Evolutionary conservation across 768 basidiomycete species (phyloP).

Genomic region (Kwoniella sp.): DNA sequence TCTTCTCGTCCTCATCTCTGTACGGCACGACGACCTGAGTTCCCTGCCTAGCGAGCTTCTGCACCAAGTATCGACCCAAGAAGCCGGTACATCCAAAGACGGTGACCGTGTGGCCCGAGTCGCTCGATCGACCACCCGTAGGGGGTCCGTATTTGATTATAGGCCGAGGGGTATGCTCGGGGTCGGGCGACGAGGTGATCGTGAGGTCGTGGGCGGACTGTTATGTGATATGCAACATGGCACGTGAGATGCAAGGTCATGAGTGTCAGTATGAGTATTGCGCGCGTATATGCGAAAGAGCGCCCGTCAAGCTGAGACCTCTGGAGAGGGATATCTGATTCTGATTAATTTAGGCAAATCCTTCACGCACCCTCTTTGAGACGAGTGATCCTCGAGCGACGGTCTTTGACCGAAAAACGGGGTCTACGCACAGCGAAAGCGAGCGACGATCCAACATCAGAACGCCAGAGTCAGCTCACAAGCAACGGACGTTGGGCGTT

Average conservation of each 20-base stretch:
- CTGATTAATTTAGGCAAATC: too few species aligned
- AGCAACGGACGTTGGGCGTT: too few species aligned
- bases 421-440: constrained; percentile 17
- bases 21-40: constrained; percentile 94
- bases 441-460: background rate
- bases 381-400: constrained; percentile 16
- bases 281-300: too few species aligned
- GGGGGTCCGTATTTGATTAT: constrained; percentile 73
- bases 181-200: constrained; percentile 35
- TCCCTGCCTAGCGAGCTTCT: constrained; percentile 91
- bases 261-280: too few species aligned
- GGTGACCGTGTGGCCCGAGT: constrained; percentile 87
- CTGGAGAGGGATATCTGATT: too few species aligned
- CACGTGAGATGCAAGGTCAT: too few species aligned
- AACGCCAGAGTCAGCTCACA: background rate
- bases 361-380: constrained; percentile 34
- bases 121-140: constrained; percentile 68
- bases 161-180: constrained; percentile 56
- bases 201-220: constrained; percentile 54
- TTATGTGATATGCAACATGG: background rate
- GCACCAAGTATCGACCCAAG: constrained; percentile 88
- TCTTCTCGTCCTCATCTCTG: constrained; percentile 88
- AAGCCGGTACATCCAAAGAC: constrained; percentile 98
- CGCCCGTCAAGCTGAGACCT: too few species aligned
- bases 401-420: constrained; percentile 30